A percentile compares a stretch with the other conserved stretches of the same genome.
Evolutionary conservation across 2,329 filamentous ascomycete genomes (phyloP).

Genomic region (Fusarium sp.): DNA sequence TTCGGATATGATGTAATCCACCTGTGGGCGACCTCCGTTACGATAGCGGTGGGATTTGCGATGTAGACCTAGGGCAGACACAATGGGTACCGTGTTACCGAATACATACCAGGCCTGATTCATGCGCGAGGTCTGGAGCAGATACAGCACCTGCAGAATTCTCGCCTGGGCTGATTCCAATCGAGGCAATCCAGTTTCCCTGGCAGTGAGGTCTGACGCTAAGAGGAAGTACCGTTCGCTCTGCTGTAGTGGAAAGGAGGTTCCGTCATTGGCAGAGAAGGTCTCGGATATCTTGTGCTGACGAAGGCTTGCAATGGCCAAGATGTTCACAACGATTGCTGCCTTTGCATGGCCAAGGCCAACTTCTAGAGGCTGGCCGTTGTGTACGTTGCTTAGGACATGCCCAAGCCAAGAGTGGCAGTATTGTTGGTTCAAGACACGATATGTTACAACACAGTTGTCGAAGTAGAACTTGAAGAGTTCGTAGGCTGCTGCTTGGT

Average conservation of each 20-base stretch:
- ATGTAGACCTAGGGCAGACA: constrained; percentile 37
- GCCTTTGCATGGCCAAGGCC: constrained; percentile 59
- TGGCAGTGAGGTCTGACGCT: constrained; percentile 33
- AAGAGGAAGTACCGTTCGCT: constrained; percentile 45
- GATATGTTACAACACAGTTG: constrained; percentile 68
- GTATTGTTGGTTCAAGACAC: constrained; percentile 65
- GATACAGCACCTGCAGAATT: constrained; percentile 38
- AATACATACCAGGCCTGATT: constrained; percentile 44
- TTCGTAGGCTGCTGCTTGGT: constrained; percentile 24
- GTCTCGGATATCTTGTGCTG: constrained; percentile 51
- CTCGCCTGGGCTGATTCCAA: constrained; percentile 40
- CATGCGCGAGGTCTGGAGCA: constrained; percentile 38
- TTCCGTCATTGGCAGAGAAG: neutral
- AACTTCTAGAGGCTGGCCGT: constrained; percentile 51
- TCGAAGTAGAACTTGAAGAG: constrained; percentile 65
- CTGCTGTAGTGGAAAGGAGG: constrained; percentile 17
- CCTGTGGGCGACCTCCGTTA: neutral
- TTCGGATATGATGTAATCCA: constrained; percentile 59
- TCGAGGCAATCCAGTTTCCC: constrained; percentile 42
- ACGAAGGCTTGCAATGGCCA: constrained; percentile 61
- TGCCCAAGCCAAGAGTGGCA: constrained; percentile 60
- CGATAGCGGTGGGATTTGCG: constrained; percentile 21
- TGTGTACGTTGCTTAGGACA: constrained; percentile 52
- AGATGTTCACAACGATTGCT: constrained; percentile 59
- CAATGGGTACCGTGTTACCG: constrained; percentile 35